These are phyloP conservation scores for Euphorbia celastroides DNA, from an alignment of 441 rosid species.

Conservation along the genomic window DNA sequence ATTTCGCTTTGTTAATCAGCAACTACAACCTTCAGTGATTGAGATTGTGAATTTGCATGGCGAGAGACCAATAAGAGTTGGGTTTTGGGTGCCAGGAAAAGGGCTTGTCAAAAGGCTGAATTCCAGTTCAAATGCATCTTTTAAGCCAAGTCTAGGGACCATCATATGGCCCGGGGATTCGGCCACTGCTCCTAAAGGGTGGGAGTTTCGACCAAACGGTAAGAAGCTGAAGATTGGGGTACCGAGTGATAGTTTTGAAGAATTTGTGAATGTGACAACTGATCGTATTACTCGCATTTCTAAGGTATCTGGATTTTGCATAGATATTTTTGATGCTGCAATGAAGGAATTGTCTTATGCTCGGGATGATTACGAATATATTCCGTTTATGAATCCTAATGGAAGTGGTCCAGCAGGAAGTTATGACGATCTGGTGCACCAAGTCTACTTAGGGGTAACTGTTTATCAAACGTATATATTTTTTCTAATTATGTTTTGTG, in stretches of 20 bases:
- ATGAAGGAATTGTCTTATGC: neutral
- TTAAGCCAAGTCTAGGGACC: too few species aligned
- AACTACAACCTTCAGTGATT: neutral
- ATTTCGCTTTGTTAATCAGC: conserved; percentile 5
- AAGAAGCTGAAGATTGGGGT: neutral
- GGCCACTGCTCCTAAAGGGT: too few species aligned
- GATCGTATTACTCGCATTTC: neutral
- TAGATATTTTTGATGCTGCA: neutral
- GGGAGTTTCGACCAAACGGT: neutral
- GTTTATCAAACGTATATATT: too few species aligned
- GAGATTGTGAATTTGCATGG: neutral
- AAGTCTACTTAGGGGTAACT: too few species aligned
- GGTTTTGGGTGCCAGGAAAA: neutral
- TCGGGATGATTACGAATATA: too few species aligned
- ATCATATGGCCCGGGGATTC: too few species aligned
- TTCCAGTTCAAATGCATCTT: neutral
- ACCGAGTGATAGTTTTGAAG: neutral
- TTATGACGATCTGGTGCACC: too few species aligned
- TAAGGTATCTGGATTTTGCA: neutral
- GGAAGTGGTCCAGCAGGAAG: too few species aligned
- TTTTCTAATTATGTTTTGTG: too few species aligned
- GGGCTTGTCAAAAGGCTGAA: neutral
- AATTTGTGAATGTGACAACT: neutral
- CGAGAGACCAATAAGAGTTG: neutral
- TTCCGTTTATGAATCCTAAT: neutral